Evolutionary conservation across 805 yeast genomes (phyloP).

Genomic region (Candida qinlingensis): DNA sequence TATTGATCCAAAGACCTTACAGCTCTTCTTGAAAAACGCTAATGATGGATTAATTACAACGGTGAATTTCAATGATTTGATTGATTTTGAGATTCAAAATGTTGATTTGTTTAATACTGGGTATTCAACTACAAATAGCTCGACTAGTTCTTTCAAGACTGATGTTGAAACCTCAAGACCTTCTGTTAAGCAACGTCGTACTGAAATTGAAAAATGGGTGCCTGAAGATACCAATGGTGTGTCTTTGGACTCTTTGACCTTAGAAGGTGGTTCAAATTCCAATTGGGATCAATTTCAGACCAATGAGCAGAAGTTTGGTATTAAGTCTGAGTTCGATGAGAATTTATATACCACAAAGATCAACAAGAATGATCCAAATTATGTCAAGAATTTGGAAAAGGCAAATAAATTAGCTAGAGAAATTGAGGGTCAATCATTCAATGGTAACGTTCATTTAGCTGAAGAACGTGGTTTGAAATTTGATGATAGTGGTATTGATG

Average conservation of each 20-base stretch:
- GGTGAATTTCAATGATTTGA: conserved; percentile 30
- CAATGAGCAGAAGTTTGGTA: conserved; percentile 86
- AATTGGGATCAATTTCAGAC: conserved; percentile 93
- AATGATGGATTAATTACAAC: conserved; percentile 25
- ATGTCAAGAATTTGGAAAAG: conserved; percentile 49
- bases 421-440: conserved; percentile 60
- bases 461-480: conserved; percentile 81
- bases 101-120: conserved; percentile 24
- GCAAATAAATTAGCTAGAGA: conserved; percentile 83
- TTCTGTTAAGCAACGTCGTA: conserved; percentile 53
- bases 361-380: conserved; percentile 69
- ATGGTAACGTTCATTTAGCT: conserved; percentile 75
- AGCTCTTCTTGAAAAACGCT: conserved; percentile 26
- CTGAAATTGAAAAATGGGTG: conserved; percentile 67
- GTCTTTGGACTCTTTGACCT: conserved; percentile 20
- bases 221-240: conserved; percentile 46
- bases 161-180: conserved; percentile 68
- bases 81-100: conserved; percentile 34
- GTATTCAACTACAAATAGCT: conserved; percentile 31
- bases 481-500: conserved; percentile 87
- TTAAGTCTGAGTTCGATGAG: conserved; percentile 78
- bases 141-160: conserved; percentile 65
- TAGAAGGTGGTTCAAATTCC: conserved; percentile 34
- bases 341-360: conserved; percentile 78
- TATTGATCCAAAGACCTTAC: conserved; percentile 43